Conservation (phyloP, 768 basidiomycete species). For the Hemileccinum impolitum region DNA sequence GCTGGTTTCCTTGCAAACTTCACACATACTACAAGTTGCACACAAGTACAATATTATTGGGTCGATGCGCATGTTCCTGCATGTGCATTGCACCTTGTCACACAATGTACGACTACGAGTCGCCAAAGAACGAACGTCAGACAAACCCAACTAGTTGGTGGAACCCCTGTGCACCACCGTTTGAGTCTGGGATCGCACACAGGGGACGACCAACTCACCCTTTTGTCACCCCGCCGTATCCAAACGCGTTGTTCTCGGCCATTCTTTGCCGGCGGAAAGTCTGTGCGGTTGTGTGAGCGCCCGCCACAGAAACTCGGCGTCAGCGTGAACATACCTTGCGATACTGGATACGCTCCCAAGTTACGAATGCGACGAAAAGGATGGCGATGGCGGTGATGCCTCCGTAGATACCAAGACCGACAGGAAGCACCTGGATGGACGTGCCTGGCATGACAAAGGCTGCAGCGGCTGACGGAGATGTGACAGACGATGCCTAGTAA, state of each 20-base stretch:
- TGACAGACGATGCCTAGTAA: slow-evolving; percentile 25
- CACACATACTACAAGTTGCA: neutral
- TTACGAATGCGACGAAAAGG: slow-evolving; percentile 78
- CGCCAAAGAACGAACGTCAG: slow-evolving; percentile 7
- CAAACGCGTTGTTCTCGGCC: slow-evolving; percentile 59
- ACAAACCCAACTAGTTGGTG: neutral
- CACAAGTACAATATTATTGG: neutral
- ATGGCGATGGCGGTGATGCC: slow-evolving; percentile 83
- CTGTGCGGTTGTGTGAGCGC: slow-evolving; percentile 33
- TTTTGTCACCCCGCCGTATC: slow-evolving; percentile 52
- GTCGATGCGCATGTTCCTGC: slow-evolving; percentile 4
- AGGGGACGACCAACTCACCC: slow-evolving; percentile 14
- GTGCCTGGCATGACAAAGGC: slow-evolving; percentile 70
- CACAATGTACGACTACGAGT: neutral
- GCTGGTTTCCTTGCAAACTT: too few relatives aligned
- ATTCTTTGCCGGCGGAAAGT: slow-evolving; percentile 73
- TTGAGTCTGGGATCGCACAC: too few relatives aligned
- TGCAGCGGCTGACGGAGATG: slow-evolving; percentile 28
- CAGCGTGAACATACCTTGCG: slow-evolving; percentile 61
- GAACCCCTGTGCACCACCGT: neutral
- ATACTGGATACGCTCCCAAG: slow-evolving; percentile 84
- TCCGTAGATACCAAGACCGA: slow-evolving; percentile 81
- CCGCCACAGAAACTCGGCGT: neutral
- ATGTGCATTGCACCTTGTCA: neutral
- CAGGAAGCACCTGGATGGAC: slow-evolving; percentile 69